Evolutionary conservation across 495 filamentous ascomycete species (phyloP).

Genomic region (Aspergillus mulundensis): DNA sequence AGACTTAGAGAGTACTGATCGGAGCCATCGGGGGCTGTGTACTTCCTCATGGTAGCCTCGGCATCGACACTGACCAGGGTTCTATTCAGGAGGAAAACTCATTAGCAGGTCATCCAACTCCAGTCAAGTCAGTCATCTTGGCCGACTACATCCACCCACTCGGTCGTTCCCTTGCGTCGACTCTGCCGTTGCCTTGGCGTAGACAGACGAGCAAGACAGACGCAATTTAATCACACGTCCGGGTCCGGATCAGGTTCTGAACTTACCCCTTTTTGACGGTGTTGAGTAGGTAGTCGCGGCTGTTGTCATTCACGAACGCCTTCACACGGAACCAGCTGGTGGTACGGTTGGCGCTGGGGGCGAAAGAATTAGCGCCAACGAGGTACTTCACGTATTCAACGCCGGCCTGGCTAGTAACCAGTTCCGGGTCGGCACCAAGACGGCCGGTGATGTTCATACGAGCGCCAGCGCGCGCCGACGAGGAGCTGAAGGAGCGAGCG

Average conservation of each 20-base stretch:
- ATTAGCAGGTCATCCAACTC: neutral
- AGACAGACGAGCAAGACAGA: neutral
- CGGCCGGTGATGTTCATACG: constrained; percentile 72
- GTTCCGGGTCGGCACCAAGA: constrained; percentile 66
- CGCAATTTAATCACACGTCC: neutral
- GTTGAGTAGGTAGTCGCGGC: neutral
- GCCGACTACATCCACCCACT: neutral
- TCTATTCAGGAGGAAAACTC: constrained; percentile 30
- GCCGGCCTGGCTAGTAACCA: constrained; percentile 60
- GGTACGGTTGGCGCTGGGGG: constrained; percentile 54
- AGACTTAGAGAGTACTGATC: constrained; percentile 55
- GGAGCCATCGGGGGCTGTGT: constrained; percentile 61
- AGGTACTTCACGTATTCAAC: constrained; percentile 64
- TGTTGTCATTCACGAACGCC: constrained; percentile 13
- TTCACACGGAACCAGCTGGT: constrained; percentile 73
- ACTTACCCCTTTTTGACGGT: neutral
- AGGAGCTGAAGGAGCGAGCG: constrained; percentile 56
- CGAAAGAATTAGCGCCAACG: constrained; percentile 56
- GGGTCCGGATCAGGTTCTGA: neutral
- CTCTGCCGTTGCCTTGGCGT: neutral
- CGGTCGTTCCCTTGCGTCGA: neutral
- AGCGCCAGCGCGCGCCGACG: constrained; percentile 43
- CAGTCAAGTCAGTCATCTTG: too few relatives aligned
- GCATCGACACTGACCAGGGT: constrained; percentile 70
- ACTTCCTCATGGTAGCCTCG: constrained; percentile 59